phyloP scores from a whole-genome alignment of 2,329 filamentous ascomycete genomes.

The Aaosphaeria pasadenensis region DNA sequence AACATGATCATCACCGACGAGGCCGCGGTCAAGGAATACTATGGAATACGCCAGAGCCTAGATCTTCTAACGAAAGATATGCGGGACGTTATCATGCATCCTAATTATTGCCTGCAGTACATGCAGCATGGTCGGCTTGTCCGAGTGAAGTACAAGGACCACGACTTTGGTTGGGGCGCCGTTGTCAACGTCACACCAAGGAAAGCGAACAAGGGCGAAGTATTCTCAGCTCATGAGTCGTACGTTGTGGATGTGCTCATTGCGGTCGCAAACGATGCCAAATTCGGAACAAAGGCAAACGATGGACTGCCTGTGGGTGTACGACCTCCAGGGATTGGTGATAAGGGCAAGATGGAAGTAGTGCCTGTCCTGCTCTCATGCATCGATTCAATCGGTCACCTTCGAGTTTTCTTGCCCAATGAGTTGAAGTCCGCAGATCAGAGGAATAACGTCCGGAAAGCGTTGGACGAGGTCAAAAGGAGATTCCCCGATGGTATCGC shows the following conservation, averaged over 20 bases:
- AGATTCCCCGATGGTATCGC: conserved; percentile 92
- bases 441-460: conserved; percentile 64
- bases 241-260: conserved; percentile 83
- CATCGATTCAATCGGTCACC: conserved; percentile 78
- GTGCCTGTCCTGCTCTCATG: conserved; percentile 85
- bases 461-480: conserved; percentile 73
- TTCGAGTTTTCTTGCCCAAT: conserved; percentile 78
- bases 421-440: conserved; percentile 69
- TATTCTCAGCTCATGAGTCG: conserved; percentile 71
- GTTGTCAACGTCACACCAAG: conserved; percentile 72
- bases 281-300: conserved; percentile 57
- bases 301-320: conserved; percentile 65
- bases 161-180: conserved; percentile 93
- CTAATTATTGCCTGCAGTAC: conserved; percentile 79
- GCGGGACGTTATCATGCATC: conserved; percentile 87
- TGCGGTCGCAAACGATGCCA: conserved; percentile 54
- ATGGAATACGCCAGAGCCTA: conserved; percentile 81
- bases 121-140: conserved; percentile 85
- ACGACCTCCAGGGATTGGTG: conserved; percentile 58
- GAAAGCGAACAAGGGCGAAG: conserved; percentile 62
- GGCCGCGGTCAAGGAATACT: conserved; percentile 87
- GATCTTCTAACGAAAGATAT: conserved; percentile 84
- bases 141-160: conserved; percentile 73
- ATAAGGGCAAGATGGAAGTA: conserved; percentile 71
- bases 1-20: conserved; percentile 80